Evolutionary conservation across 345 rosid species (phyloP).

Genomic region (Mercurialis annua): DNA sequence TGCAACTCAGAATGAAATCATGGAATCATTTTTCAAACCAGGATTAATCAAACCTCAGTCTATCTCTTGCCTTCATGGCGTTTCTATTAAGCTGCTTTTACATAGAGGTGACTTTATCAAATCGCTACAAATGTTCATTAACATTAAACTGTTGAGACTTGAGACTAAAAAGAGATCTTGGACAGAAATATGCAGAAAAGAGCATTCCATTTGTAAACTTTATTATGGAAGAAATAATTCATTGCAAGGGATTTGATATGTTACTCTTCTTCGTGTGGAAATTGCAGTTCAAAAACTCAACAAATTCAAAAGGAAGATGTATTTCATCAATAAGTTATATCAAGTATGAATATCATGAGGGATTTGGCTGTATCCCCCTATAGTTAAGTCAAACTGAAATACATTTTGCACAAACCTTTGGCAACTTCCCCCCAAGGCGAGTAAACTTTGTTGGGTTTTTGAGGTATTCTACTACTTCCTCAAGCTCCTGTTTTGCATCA

Average conservation of each 20-base stretch:
- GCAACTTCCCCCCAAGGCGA: conserved; percentile 97
- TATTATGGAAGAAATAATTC: not conserved
- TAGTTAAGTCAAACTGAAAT: not conserved
- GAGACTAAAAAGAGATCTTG: not conserved
- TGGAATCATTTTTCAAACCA: not conserved
- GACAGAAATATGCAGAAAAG: not conserved
- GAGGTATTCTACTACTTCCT: conserved; percentile 96
- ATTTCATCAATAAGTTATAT: not conserved
- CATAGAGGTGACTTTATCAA: not conserved
- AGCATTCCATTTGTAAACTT: not conserved
- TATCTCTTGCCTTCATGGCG: not conserved
- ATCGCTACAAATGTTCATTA: not conserved
- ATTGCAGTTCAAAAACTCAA: too few relatives aligned
- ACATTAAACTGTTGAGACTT: not conserved
- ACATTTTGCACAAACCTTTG: conserved; percentile 63
- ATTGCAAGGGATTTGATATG: not conserved
- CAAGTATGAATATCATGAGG: not conserved
- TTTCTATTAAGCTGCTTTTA: not conserved
- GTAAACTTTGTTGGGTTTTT: conserved; percentile 93
- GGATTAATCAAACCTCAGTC: not conserved
- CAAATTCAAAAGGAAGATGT: not conserved
- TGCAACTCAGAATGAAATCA: not conserved
- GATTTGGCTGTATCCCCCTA: not conserved
- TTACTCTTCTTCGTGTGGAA: too few relatives aligned
- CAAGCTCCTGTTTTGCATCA: conserved; percentile 99